Evolutionary conservation across 345 rosid genomes (phyloP), one percentile per base, ranked within the genome.

Genomic region (Sisymbrium irio): DNA sequence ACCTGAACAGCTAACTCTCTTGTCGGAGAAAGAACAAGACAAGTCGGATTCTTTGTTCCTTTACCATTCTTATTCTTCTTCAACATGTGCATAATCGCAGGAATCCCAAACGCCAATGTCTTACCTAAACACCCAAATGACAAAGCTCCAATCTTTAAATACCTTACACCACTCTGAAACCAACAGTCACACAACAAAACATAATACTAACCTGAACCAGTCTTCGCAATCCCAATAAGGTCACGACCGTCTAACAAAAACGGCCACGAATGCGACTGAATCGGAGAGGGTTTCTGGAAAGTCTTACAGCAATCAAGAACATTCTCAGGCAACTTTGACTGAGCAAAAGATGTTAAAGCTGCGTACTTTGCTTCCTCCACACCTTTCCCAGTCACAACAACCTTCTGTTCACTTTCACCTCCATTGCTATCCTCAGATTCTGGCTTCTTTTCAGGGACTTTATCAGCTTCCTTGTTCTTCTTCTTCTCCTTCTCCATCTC

Each of bases 1-100:
- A 89, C 97, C 80, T 92, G 98, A 66, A 89, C 97, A 81, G 99
- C 97, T 64, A 95, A 81, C 75, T 95, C 99, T 76, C 99, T 77
- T 1, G 99, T 95, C 6, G 99, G 99, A 4, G 99, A 90, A 46
- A 95, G 89, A n/a, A 92, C 94, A 47, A 92, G 93, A 47, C 99
- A 95, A 61, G 86, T 84, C 1, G 99, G 99, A 67, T 76, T 82
- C 80, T 79, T 92, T 1, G 69, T 56, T 59, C 72, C 76, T 56
- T 78, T 86, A 57, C 85, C 85, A 69, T 46, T 76, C 78, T 90
- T 90, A 63, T 86, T 83, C 80, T 85, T 95, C 69, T 71, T 76
- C 85, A 87, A 68, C 28, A 92, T 85, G 82, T 91, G 91, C 96
- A 94, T 83, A 28, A 91, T 83, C 37, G 93, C 97, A 2, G 97